Conservation (phyloP, 345 rosid species). For the Iberis pinnata region DNA sequence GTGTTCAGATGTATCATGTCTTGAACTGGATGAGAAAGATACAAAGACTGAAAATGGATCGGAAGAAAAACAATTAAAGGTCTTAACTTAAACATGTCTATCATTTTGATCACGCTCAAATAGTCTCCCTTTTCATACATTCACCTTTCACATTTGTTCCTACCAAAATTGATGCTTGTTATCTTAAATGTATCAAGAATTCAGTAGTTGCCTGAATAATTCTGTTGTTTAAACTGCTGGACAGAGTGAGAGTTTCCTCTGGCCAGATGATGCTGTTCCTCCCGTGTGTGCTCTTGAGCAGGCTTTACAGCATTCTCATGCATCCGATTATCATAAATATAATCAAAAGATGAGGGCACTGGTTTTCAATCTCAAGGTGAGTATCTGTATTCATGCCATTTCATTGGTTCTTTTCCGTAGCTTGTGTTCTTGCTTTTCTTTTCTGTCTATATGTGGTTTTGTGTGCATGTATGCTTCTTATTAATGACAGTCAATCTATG, state of each 20-base stretch:
- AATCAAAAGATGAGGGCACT: constrained; percentile 83
- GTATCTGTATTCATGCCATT: constrained; percentile 20
- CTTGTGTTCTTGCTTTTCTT: background rate
- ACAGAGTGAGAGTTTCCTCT: constrained; percentile 54
- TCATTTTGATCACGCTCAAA: background rate
- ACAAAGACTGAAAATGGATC: constrained; percentile 37
- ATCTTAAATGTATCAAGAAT: constrained; percentile 5
- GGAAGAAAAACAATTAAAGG: constrained; percentile 45
- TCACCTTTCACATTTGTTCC: background rate
- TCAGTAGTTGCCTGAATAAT: constrained; percentile 6
- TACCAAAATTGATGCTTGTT: background rate
- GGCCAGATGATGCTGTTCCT: constrained; percentile 89
- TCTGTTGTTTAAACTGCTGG: constrained; percentile 8
- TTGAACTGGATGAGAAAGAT: constrained; percentile 25
- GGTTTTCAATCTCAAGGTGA: constrained; percentile 79
- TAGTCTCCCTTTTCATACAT: constrained; percentile 2
- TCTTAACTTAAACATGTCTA: constrained; percentile 1
- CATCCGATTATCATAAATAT: constrained; percentile 73
- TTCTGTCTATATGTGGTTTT: background rate
- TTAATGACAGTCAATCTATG: background rate
- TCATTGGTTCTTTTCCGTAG: constrained; percentile 1
- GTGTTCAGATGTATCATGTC: constrained; percentile 33
- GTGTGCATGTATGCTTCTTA: constrained; percentile 9
- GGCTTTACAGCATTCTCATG: constrained; percentile 64
- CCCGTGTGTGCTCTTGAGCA: constrained; percentile 76